These are phyloP conservation scores for Fusarium luffae DNA, from an alignment of 2,329 filamentous ascomycete species.

Conservation along the genomic window DNA sequence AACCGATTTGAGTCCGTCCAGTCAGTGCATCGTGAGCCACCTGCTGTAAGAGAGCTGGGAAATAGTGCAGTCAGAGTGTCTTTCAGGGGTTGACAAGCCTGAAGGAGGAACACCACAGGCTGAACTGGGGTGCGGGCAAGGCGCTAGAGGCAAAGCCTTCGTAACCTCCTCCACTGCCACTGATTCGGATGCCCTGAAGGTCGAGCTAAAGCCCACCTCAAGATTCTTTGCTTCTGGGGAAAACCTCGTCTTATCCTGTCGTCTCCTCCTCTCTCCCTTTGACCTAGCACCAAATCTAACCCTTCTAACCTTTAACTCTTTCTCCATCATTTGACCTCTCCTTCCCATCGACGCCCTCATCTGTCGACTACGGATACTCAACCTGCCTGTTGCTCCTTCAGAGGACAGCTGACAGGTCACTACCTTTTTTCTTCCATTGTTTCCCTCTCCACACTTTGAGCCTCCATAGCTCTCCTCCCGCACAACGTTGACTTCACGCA, in stretches of 20 bases:
- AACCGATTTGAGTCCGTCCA: conserved; percentile 6
- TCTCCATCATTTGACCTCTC: conserved; percentile 46
- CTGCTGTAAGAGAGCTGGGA: conserved; percentile 41
- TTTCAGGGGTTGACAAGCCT: conserved; percentile 27
- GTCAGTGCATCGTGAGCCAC: conserved; percentile 27
- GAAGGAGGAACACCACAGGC: conserved; percentile 22
- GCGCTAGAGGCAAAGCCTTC: conserved; percentile 54
- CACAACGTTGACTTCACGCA: conserved; percentile 35
- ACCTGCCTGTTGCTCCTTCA: conserved; percentile 50
- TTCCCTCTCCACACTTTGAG: conserved; percentile 48
- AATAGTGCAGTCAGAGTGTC: conserved; percentile 25
- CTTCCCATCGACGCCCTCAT: conserved; percentile 46
- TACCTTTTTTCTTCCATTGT: conserved; percentile 37
- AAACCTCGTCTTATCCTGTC: conserved; percentile 54
- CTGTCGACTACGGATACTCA: conserved; percentile 47
- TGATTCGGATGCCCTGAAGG: conserved; percentile 25
- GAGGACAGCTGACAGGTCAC: conserved; percentile 54
- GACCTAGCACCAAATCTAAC: conserved; percentile 42
- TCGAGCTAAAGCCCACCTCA: conserved; percentile 36
- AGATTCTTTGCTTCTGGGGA: conserved; percentile 50
- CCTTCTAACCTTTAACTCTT: conserved; percentile 20
- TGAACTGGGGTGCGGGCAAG: conserved; percentile 29
- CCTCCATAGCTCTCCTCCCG: conserved; percentile 44
- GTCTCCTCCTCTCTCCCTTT: conserved; percentile 48
- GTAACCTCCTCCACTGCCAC: conserved; percentile 45